Evolutionary conservation across 345 rosid species (phyloP), one percentile per base, ranked within the genome.

Genomic region (Capsella bursapastoris): DNA sequence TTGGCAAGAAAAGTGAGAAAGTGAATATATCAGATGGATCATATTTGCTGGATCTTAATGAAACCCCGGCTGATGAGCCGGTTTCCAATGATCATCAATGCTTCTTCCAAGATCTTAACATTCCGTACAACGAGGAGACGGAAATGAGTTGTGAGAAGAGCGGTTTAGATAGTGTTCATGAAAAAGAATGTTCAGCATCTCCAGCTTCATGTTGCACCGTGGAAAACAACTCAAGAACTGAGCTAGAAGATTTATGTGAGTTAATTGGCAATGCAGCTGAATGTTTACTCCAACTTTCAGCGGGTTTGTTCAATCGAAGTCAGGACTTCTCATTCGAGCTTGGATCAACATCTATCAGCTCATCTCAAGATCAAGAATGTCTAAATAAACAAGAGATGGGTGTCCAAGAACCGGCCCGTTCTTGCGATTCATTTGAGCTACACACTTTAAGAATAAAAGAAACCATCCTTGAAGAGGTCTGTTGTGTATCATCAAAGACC

Each of bases 371-470:
- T 61, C 59, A 37, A 72, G 63, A 38, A 0, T 28, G 29, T 28
- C 35, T 8, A 52, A 8, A 4, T 14, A 51, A 66, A 18, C 9
- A 7, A 0, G 7, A 72, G 69, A 62, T n/a, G 2, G 47, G 59
- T 22, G 58, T 62, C 3, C 63, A 65, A n/a, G 64, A 71, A 67
- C 80, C 85, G 2, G 75, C 22, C 15, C 68, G 34, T 66, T 78
- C 90, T 37, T 79, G 50, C 6, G 91, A 90, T 80, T 85, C 89
- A 14, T 90, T 38, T 5, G 92, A 88, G 78, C 59, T 75, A 59
- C 82, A 79, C 10, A 70, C 83, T 43, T 55, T 90, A 66, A 70
- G 83, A 38, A 77, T 85, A 51, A 57, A 56, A 6, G 90, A 90
- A 64, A 81, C 67, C 73, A 64, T 9, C 58, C 72, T 35, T 45